These are phyloP conservation scores for Globisporangium spiculum DNA, from an alignment of 352 stramenopile species.

Conservation along the genomic window DNA sequence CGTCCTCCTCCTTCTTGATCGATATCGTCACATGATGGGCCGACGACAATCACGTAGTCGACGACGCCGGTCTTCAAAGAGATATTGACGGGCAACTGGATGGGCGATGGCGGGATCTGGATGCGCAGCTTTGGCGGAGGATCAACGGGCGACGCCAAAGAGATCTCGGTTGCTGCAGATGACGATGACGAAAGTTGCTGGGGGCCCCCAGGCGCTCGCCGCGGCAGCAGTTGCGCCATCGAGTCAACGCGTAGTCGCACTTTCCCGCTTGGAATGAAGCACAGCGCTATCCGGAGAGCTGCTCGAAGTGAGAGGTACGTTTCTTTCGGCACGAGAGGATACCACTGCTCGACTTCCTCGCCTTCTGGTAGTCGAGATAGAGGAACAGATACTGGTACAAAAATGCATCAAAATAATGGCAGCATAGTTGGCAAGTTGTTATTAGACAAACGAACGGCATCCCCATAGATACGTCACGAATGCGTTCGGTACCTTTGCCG, in stretches of 20 bases:
- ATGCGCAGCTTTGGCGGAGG: slow-evolving; percentile 11
- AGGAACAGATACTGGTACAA: slow-evolving; percentile 46
- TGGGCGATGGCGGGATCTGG: slow-evolving; percentile 10
- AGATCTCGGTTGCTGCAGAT: slow-evolving; percentile 26
- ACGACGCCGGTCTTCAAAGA: slow-evolving; percentile 57
- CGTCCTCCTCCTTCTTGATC: background rate
- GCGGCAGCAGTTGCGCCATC: slow-evolving; percentile 20
- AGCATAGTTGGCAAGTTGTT: background rate
- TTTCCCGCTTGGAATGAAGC: slow-evolving; percentile 49
- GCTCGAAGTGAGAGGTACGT: slow-evolving; percentile 45
- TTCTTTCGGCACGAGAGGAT: slow-evolving; percentile 59
- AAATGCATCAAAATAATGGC: too few relatives aligned
- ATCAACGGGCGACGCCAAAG: slow-evolving; percentile 31
- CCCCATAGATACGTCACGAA: background rate
- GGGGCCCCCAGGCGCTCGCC: slow-evolving; percentile 4
- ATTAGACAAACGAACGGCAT: background rate
- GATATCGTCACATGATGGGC: slow-evolving; percentile 14
- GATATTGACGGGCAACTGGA: slow-evolving; percentile 22
- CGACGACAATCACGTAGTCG: slow-evolving; percentile 80
- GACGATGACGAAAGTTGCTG: slow-evolving; percentile 17
- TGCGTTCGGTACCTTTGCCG: slow-evolving; percentile 50
- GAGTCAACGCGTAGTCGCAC: slow-evolving; percentile 17
- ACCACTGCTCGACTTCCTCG: slow-evolving; percentile 87
- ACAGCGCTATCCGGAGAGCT: slow-evolving; percentile 69
- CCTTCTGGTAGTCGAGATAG: slow-evolving; percentile 60